Base-by-base conservation (phyloP, 1,139 yeast species). In the Zygoascus hellenicus region DNA sequence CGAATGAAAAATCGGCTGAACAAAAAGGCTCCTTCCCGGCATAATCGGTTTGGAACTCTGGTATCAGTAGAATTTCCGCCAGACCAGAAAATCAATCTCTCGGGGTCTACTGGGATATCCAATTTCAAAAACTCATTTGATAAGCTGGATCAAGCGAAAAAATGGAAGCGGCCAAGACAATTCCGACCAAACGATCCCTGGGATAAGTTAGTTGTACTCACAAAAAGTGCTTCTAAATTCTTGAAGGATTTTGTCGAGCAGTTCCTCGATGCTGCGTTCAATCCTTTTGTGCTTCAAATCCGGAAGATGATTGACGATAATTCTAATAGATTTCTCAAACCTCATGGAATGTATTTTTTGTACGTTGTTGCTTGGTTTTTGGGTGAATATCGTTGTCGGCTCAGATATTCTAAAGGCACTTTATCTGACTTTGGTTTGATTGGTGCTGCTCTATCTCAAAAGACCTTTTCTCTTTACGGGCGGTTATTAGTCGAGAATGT, bases 21-120 rank as follows among this genome's bases (percentile, higher is more conserved):
- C 35, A 51, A 54, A 39, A 42, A 53, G n/a, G 78, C 78, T 37
- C 71, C 75, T 14, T 77, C 90, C 0, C 75, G 98, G 46, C 98
- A 92, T 61, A 92, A 95, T 3, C 74, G 96, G 38, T 92, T 92
- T 68, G 98, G 98, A 1, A 81, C 97, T 0, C 70, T 90, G 54
- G 65, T 89, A 9, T 82, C 95, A 1, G 72, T 89, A 29, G 78
- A 81, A 51, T 75, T 79, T 26, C 71, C 75, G 11, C 77, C 76
- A 48, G 73, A 75, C 50, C 77, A 75, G 7, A 72, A 84, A 40
- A 68, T 86, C 26, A 78, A 87, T 13, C 78, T 88, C 0, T 80
- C 95, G 0, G 96, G 96, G 3, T 90, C 86, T 54, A 80, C 78
- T 52, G 87, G 83, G 1, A 61, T 84, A 9, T 59, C 70, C 13